These are phyloP conservation scores for Sporothrix phasma DNA, from an alignment of 2,329 filamentous ascomycete genomes.

Conservation along the genomic window DNA sequence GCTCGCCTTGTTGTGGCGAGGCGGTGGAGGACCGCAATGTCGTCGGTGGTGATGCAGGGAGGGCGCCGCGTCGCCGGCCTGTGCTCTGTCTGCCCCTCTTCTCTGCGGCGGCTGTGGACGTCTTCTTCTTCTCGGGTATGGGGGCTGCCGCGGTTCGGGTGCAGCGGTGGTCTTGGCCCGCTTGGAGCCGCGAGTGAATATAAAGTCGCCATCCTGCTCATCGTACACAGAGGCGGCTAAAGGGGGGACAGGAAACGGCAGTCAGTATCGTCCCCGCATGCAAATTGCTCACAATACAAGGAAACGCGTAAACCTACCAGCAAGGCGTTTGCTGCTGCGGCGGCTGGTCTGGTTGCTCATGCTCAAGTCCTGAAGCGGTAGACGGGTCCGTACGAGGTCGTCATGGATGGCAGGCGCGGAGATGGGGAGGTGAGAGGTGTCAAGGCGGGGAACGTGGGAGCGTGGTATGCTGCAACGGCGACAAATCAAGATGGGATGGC, in stretches of 20 bases:
- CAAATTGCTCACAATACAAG: no score
- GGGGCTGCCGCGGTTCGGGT: slow-evolving; percentile 24
- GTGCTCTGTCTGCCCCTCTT: slow-evolving; percentile 35
- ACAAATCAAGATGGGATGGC: neutral
- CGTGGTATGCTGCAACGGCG: neutral
- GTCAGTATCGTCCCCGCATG: slow-evolving; percentile 16
- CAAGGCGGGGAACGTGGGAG: neutral
- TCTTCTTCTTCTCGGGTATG: neutral
- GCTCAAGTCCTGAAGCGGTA: slow-evolving; percentile 57
- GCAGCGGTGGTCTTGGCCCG: slow-evolving; percentile 45
- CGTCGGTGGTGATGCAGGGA: slow-evolving; percentile 17
- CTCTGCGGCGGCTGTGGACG: slow-evolving; percentile 22
- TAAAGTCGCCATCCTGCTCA: slow-evolving; percentile 68
- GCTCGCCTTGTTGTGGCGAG: neutral
- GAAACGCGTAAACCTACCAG: slow-evolving; percentile 37
- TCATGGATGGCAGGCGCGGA: slow-evolving; percentile 49
- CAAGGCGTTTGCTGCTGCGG: slow-evolving; percentile 54
- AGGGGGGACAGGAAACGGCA: neutral
- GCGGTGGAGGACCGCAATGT: neutral
- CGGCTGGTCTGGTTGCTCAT: slow-evolving; percentile 55
- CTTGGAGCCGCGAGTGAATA: slow-evolving; percentile 61
- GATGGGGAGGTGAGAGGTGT: neutral
- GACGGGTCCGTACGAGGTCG: slow-evolving; percentile 56
- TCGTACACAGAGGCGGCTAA: slow-evolving; percentile 42
- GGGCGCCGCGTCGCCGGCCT: slow-evolving; percentile 24